Conservation (phyloP, 2,329 filamentous ascomycete species). For the Talaromyces piceae region DNA sequence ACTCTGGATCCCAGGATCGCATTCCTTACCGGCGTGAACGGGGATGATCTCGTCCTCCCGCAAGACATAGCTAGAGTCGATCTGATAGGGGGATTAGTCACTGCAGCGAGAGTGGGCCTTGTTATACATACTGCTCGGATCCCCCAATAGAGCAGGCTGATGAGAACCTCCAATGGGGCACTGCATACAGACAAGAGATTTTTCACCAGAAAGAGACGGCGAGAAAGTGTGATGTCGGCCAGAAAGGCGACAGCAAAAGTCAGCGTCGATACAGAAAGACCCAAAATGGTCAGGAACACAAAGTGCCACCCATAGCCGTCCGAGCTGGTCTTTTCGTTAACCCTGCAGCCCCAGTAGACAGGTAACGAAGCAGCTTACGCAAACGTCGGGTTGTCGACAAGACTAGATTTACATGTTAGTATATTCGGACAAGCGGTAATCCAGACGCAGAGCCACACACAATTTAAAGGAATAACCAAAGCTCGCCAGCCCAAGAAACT, state of each 20-base stretch:
- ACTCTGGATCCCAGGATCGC: background rate
- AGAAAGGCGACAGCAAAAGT: slow-evolving; percentile 49
- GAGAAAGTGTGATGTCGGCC: slow-evolving; percentile 49
- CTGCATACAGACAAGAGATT: slow-evolving; percentile 52
- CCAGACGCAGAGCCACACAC: slow-evolving; percentile 24
- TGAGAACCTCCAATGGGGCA: slow-evolving; percentile 54
- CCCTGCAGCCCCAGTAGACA: no score
- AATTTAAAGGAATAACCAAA: slow-evolving; percentile 40
- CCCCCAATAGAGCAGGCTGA: slow-evolving; percentile 55
- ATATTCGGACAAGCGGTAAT: background rate
- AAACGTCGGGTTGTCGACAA: slow-evolving; percentile 36
- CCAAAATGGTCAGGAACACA: slow-evolving; percentile 58
- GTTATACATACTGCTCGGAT: slow-evolving; percentile 41
- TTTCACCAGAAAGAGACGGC: slow-evolving; percentile 48
- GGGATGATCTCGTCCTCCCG: slow-evolving; percentile 36
- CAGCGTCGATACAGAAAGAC: slow-evolving; percentile 47
- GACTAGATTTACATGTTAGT: slow-evolving; percentile 21
- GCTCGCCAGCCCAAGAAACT: slow-evolving; percentile 35
- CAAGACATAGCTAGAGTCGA: slow-evolving; percentile 43
- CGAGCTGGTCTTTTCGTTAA: slow-evolving; percentile 33
- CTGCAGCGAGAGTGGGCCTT: background rate
- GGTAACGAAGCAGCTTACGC: no score
- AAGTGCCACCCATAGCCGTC: slow-evolving; percentile 59
- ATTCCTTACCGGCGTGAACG: slow-evolving; percentile 28
- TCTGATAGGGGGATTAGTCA: slow-evolving; percentile 19